Conservation (phyloP, 2,329 filamentous ascomycete genomes). For the Ceratocystis ficicola region DNA sequence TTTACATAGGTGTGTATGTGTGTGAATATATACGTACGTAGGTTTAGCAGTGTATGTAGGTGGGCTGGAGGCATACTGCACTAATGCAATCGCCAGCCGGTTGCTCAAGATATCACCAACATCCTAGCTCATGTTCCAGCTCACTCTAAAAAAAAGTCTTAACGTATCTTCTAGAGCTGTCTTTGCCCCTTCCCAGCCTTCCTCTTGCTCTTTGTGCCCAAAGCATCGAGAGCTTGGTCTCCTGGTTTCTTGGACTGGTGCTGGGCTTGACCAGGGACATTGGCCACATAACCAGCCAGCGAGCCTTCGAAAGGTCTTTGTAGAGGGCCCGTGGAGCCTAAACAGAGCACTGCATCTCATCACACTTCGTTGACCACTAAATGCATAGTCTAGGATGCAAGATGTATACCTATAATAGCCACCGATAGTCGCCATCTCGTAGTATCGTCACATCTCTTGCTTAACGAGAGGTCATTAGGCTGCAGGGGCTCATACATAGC, state of each 20-base stretch:
- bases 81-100: background rate
- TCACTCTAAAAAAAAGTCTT: background rate
- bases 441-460: background rate
- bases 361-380: background rate
- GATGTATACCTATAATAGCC: background rate
- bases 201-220: slow-evolving; percentile 1
- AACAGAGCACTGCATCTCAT: background rate
- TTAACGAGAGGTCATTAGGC: background rate
- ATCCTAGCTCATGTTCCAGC: background rate
- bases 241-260: background rate
- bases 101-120: background rate
- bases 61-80: background rate
- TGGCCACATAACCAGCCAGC: background rate
- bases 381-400: background rate
- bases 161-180: no score
- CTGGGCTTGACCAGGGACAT: background rate
- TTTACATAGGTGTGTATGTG: background rate
- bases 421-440: background rate
- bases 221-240: background rate
- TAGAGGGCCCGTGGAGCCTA: background rate
- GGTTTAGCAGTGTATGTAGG: no score
- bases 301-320: background rate
- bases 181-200: background rate
- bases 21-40: background rate
- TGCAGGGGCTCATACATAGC: background rate